These are phyloP conservation scores for Irpex sp. DNA, from an alignment of 1,284 basidiomycete species.

Conservation along the genomic window DNA sequence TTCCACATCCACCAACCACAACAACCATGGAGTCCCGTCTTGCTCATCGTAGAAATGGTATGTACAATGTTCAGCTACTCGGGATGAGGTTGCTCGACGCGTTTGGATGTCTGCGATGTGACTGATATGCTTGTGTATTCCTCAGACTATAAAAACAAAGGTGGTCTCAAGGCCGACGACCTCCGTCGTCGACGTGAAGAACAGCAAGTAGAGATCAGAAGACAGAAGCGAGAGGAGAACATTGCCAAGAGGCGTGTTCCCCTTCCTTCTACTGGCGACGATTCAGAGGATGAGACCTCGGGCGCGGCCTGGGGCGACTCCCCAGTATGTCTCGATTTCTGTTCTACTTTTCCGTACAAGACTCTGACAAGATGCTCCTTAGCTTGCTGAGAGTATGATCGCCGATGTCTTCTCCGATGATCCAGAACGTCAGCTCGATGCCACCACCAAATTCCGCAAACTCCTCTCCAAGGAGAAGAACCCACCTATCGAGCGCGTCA, in stretches of 20 bases:
- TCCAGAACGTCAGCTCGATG: conserved; percentile 88
- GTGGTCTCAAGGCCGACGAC: conserved; percentile 79
- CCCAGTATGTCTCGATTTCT: conserved; percentile 49
- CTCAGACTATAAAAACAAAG: conserved; percentile 74
- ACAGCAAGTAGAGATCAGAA: conserved; percentile 95
- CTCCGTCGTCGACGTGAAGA: conserved; percentile 94
- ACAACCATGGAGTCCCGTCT: conserved; percentile 30
- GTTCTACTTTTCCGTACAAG: conserved; percentile 10
- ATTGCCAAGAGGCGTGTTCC: conserved; percentile 96
- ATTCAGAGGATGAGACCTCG: conserved; percentile 83
- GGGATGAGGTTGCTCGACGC: conserved; percentile 7
- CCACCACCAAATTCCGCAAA: conserved; percentile 97
- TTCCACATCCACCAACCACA: conserved; percentile 16
- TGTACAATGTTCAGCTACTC: conserved; percentile 19
- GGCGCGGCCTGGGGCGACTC: conserved; percentile 65
- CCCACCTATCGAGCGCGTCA: conserved; percentile 98
- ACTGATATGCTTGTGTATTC: conserved; percentile 27
- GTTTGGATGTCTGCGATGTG: conserved; percentile 17
- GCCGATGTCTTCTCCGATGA: conserved; percentile 91
- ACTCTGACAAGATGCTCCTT: conserved; percentile 16
- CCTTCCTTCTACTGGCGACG: conserved; percentile 64
- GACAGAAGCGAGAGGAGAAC: conserved; percentile 95
- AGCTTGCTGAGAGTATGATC: conserved; percentile 93
- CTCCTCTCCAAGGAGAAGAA: conserved; percentile 99
- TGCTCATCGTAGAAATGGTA: conserved; percentile 58